Conservation (phyloP, 805 yeast genomes). For the Kodamaea leandrae region DNA sequence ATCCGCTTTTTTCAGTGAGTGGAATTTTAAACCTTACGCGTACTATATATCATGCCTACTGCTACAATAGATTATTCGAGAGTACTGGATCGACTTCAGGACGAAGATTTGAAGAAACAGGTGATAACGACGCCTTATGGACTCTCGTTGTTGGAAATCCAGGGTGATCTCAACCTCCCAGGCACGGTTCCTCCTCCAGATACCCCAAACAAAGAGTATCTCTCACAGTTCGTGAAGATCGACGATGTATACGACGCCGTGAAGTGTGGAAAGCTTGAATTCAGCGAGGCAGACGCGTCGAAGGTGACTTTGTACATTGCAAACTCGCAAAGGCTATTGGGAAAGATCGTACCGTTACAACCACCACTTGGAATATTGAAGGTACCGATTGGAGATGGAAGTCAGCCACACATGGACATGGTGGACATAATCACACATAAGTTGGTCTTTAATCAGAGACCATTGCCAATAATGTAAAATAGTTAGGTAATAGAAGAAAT, state of each 20-base stretch:
- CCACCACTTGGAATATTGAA: slow-evolving; percentile 65
- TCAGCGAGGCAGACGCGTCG: slow-evolving; percentile 36
- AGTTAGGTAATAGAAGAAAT: background rate
- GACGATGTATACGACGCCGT: slow-evolving; percentile 45
- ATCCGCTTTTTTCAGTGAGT: no score
- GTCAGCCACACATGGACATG: slow-evolving; percentile 50
- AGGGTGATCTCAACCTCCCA: slow-evolving; percentile 63
- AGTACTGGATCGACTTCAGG: slow-evolving; percentile 3
- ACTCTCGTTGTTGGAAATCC: slow-evolving; percentile 62
- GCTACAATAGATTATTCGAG: slow-evolving; percentile 11
- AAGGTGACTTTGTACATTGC: slow-evolving; percentile 63
- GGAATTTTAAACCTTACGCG: no score
- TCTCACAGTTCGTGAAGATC: slow-evolving; percentile 31
- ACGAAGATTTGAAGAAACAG: slow-evolving; percentile 5
- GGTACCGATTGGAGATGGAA: slow-evolving; percentile 36
- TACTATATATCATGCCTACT: slow-evolving; percentile 17
- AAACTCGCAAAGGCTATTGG: slow-evolving; percentile 66
- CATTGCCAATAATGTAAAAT: slow-evolving; percentile 70
- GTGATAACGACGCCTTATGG: slow-evolving; percentile 56
- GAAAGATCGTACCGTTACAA: slow-evolving; percentile 54
- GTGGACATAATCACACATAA: slow-evolving; percentile 60
- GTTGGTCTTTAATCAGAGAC: slow-evolving; percentile 63
- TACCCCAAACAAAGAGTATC: slow-evolving; percentile 27
- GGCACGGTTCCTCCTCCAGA: slow-evolving; percentile 30
- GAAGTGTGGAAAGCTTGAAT: slow-evolving; percentile 47